A percentile compares a stretch with the other conserved stretches of the same genome.
Evolutionary conservation across 2,329 filamentous ascomycete genomes (phyloP).

Genomic region (Fusarium sp.): DNA sequence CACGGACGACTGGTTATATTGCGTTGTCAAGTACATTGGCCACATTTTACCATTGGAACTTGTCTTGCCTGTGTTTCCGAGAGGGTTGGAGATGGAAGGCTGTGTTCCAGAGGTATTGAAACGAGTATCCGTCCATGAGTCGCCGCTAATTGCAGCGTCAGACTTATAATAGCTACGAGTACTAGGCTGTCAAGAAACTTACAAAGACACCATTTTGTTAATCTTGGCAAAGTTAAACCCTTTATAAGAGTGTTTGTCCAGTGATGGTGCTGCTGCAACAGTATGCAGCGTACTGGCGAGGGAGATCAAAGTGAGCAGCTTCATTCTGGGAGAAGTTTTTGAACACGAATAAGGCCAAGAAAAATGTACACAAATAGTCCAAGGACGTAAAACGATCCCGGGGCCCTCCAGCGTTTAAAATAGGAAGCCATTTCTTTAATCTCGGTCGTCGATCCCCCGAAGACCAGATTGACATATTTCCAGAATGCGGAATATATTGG

Average conservation of each 20-base stretch:
- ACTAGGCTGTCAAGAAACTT: rapidly evolving
- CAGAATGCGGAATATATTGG: background rate
- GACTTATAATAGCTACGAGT: rapidly evolving
- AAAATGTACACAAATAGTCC: no score
- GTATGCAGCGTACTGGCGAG: rapidly evolving
- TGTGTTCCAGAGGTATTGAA: constrained; percentile 4
- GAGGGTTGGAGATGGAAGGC: background rate
- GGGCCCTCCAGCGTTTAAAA: rapidly evolving
- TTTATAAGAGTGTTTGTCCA: background rate
- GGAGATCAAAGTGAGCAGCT: background rate
- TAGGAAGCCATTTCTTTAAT: background rate
- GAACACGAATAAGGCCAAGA: no score
- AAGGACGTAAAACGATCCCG: background rate
- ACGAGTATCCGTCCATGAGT: constrained; percentile 24
- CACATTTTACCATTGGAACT: constrained; percentile 26
- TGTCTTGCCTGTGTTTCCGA: constrained; percentile 15
- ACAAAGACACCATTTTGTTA: background rate
- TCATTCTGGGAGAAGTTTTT: background rate
- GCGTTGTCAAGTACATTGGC: constrained; percentile 11
- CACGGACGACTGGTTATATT: background rate
- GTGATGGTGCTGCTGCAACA: background rate
- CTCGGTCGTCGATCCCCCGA: background rate
- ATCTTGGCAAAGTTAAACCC: background rate
- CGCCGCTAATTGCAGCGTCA: background rate
- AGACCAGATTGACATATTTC: background rate